These are phyloP conservation scores for Chamaecyparis obtusa DNA, from an alignment of 75 land plant species.

Conservation along the genomic window DNA sequence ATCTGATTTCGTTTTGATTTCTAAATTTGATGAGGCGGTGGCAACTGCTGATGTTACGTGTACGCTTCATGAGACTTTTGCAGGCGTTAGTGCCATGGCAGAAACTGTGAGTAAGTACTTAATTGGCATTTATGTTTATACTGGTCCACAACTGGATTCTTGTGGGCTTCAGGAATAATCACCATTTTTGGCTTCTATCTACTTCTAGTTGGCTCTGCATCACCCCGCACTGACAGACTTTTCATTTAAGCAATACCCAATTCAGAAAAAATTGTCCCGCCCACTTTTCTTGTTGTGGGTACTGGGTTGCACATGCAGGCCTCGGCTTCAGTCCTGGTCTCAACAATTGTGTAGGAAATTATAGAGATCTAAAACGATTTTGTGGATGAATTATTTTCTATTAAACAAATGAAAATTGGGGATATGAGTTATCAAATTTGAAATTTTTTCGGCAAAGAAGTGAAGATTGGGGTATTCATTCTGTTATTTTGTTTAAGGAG, in stretches of 20 bases:
- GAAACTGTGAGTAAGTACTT: neutral
- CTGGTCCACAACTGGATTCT: neutral
- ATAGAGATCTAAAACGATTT: too few species aligned
- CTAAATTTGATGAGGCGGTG: neutral
- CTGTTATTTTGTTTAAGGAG: too few species aligned
- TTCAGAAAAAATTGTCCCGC: neutral
- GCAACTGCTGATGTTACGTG: neutral
- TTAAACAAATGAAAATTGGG: too few species aligned
- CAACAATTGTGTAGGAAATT: too few species aligned
- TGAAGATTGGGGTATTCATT: too few species aligned
- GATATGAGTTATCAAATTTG: too few species aligned
- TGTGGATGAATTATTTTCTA: too few species aligned
- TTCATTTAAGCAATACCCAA: too few species aligned
- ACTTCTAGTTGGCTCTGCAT: neutral
- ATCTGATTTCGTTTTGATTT: neutral
- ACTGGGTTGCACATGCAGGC: too few species aligned
- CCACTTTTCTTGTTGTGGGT: neutral
- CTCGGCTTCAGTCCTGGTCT: too few species aligned
- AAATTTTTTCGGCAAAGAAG: too few species aligned
- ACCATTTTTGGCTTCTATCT: neutral
- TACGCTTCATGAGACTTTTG: neutral
- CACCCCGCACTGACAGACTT: neutral
- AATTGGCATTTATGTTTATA: neutral
- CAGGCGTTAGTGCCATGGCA: neutral
- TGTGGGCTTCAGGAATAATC: neutral